Conservation (phyloP, 2,329 filamentous ascomycete species). For the Fusarium nelsonii region DNA sequence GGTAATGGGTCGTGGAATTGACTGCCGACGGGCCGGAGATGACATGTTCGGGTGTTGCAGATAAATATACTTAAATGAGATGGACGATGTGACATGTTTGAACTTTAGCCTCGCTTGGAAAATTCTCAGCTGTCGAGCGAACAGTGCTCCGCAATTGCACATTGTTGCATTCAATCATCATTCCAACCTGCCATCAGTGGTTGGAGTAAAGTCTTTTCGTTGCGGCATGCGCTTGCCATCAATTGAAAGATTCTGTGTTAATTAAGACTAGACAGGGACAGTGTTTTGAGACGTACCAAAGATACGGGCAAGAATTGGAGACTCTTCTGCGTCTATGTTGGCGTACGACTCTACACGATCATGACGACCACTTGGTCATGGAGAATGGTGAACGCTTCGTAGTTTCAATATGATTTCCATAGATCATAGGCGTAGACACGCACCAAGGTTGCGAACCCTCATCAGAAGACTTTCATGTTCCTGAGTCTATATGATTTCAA, state of each 20-base stretch:
- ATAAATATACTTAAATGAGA: not conserved
- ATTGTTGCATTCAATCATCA: too few relatives aligned
- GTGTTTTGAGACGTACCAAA: too few relatives aligned
- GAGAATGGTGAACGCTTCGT: not conserved
- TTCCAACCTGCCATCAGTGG: not conserved
- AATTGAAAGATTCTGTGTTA: too few relatives aligned
- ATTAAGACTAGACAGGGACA: too few relatives aligned
- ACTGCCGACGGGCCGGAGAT: not conserved
- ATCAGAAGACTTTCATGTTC: too few relatives aligned
- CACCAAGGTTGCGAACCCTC: not conserved
- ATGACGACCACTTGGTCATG: not conserved
- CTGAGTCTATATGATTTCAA: not conserved
- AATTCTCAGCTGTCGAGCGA: not conserved
- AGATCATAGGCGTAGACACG: too few relatives aligned
- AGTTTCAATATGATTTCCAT: too few relatives aligned
- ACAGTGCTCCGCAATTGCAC: not conserved
- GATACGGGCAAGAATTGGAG: not conserved
- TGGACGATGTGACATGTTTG: not conserved
- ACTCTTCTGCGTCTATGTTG: not conserved
- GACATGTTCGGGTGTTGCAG: not conserved
- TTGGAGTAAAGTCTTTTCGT: too few relatives aligned
- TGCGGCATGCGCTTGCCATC: too few relatives aligned
- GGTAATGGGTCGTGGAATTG: not conserved
- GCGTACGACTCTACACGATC: not conserved
- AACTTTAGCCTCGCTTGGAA: not conserved